phyloP scores from a whole-genome alignment of 2,329 filamentous ascomycete species.

The Bisporella sp. region DNA sequence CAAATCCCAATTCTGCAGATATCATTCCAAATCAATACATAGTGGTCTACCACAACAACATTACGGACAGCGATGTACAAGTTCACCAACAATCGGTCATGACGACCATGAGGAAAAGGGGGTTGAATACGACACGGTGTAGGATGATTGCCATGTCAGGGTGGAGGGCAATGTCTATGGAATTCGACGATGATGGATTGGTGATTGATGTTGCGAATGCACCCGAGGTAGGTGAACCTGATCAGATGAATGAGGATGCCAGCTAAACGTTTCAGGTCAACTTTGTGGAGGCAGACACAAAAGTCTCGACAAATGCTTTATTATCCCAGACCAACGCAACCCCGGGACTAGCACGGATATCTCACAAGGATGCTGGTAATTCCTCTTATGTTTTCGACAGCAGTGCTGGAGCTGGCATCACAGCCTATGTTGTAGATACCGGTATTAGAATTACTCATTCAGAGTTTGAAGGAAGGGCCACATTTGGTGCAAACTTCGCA shows the following conservation, averaged over 20 bases:
- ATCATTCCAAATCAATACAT: slow-evolving; percentile 52
- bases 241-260: neutral
- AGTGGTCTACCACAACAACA: slow-evolving; percentile 54
- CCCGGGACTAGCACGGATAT: neutral
- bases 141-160: neutral
- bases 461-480: slow-evolving; percentile 30
- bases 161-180: neutral
- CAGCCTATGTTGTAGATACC: slow-evolving; percentile 31
- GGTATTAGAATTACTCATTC: slow-evolving; percentile 26
- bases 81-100: slow-evolving; percentile 42
- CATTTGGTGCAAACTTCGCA: slow-evolving; percentile 27
- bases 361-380: neutral
- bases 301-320: neutral
- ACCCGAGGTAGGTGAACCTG: neutral
- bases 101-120: slow-evolving; percentile 46
- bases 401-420: slow-evolving; percentile 26
- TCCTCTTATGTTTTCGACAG: slow-evolving; percentile 12
- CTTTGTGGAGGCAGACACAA: neutral
- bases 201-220: neutral
- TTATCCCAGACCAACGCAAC: neutral
- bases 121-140: slow-evolving; percentile 36
- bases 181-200: neutral
- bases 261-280: neutral
- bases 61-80: slow-evolving; percentile 40
- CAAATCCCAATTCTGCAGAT: slow-evolving; percentile 40